Percentiles rank a stretch among this genome's conserved stretches.
These are phyloP conservation scores for Pleodorina starrii DNA, from an alignment of 139 green algal genomes.

Conservation along the genomic window DNA sequence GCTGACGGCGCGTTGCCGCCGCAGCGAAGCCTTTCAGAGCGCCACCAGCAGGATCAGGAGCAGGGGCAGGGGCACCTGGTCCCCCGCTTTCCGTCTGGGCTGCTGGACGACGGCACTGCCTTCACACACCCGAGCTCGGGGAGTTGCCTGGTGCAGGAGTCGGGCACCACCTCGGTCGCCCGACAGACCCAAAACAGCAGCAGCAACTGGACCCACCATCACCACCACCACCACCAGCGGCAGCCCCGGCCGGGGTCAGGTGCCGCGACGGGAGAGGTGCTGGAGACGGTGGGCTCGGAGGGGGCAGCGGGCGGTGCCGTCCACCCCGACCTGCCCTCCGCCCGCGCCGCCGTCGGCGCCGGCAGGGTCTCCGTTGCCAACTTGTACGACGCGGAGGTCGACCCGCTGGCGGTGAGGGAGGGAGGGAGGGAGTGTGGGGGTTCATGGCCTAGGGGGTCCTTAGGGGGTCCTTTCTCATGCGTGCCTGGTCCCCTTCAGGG, in stretches of 20 bases:
- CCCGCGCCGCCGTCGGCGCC: background rate
- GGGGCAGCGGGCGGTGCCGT: background rate
- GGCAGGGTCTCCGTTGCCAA: background rate
- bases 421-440: background rate
- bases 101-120: background rate
- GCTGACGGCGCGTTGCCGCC: no score
- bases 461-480: no score
- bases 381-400: background rate
- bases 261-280: background rate
- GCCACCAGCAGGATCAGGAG: background rate
- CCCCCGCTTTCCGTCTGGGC: background rate
- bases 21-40: background rate
- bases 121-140: background rate
- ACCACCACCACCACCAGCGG: background rate
- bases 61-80: background rate
- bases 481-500: no score
- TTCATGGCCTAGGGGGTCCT: no score
- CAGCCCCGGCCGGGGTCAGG: background rate
- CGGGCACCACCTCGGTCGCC: no score
- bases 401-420: conserved; percentile 20
- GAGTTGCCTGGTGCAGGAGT: background rate
- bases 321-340: no score
- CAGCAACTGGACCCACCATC: background rate
- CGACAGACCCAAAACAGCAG: background rate
- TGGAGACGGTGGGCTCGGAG: background rate